Evolutionary conservation across 2,329 filamentous ascomycete genomes (phyloP), one percentile per base, ranked within the genome.

Genomic region (Diaporthe amygdali): DNA sequence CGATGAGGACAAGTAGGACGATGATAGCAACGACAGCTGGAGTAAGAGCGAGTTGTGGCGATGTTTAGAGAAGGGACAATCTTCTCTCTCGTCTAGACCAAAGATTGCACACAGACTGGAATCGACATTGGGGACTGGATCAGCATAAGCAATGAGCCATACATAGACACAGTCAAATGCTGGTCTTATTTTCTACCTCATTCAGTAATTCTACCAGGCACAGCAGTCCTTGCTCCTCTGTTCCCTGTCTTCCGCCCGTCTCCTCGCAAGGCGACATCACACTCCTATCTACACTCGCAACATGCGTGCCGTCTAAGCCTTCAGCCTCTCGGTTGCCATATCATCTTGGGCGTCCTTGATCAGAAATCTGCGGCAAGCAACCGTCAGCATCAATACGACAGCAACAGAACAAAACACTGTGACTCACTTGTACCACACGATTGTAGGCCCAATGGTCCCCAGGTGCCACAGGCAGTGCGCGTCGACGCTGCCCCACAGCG

Each of bases 391-490:
- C 44, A 68, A 56, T 15, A 59, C 27, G n/a, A 41, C 22, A 27
- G 15, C 7, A 56, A 39, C 22, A 41, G 20, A 70, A 47, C 1
- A 41, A 32, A n/a, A 22, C 27, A 17, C 25, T 10, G 20, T n/a
- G 59, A 47, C 94, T 87, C 85, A 98, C 95, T 93, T 95, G 82
- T 99, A 99, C 94, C 94, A 98, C 85, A 97, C 88, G 63, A 96
- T 85, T 0, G 94, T 94, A 12, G 96, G 96, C 39, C 89, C 88
- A 64, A 99, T 96, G 0, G 96, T 99, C 70, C 95, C 94, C 73
- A 97, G 80, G 87, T 99, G 96, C 96, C 96, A 99, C 74, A 99
- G 82, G 78, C 94, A 95, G 83, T 99, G 96, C 5, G 96, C 96
- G 86, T 99, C 96, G 64, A 99, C 82, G 81, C 92, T 91, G 9